A percentile compares a stretch with the other conserved stretches of the same genome.
These are phyloP conservation scores for Trametes villosa DNA, from an alignment of 768 basidiomycete species.

Conservation along the genomic window DNA sequence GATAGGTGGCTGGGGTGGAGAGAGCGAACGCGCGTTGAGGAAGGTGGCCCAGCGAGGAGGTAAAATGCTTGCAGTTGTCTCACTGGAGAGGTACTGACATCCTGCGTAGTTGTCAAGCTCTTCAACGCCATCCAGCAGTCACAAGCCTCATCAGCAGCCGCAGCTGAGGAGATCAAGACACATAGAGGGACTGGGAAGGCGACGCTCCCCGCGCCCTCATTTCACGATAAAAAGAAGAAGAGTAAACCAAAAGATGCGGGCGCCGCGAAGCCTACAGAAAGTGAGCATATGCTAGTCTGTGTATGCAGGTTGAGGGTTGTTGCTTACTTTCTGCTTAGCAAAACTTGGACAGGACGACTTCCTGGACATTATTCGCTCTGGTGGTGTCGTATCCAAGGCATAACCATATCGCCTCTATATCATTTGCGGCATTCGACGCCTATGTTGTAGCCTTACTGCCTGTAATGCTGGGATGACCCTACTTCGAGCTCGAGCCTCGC, in stretches of 20 bases:
- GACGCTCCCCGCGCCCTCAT: conserved; percentile 65
- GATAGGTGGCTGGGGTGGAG: conserved; percentile 89
- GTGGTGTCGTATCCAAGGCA: conserved; percentile 75
- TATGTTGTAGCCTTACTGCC: too few relatives aligned
- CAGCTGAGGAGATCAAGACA: conserved; percentile 61
- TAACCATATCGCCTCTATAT: background rate
- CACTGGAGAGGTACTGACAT: background rate
- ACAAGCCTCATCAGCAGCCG: conserved; percentile 57
- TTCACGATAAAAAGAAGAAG: conserved; percentile 51
- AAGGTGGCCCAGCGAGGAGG: conserved; percentile 89
- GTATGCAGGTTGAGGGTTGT: conserved; percentile 4
- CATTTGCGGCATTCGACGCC: background rate
- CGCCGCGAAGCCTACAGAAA: conserved; percentile 58
- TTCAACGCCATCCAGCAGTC: conserved; percentile 89
- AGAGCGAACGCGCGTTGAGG: conserved; percentile 73
- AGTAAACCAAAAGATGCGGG: conserved; percentile 57
- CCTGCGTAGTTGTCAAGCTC: conserved; percentile 72
- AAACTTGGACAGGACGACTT: conserved; percentile 73
- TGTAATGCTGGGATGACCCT: too few relatives aligned
- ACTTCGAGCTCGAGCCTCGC: too few relatives aligned
- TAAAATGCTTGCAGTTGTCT: conserved; percentile 37
- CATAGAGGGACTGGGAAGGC: conserved; percentile 75
- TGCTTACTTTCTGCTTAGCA: conserved; percentile 42
- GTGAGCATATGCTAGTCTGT: conserved; percentile 43
- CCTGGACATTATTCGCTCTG: conserved; percentile 82